phyloP scores from a whole-genome alignment of 2,329 filamentous ascomycete genomes.

The Aspergillus melleus region DNA sequence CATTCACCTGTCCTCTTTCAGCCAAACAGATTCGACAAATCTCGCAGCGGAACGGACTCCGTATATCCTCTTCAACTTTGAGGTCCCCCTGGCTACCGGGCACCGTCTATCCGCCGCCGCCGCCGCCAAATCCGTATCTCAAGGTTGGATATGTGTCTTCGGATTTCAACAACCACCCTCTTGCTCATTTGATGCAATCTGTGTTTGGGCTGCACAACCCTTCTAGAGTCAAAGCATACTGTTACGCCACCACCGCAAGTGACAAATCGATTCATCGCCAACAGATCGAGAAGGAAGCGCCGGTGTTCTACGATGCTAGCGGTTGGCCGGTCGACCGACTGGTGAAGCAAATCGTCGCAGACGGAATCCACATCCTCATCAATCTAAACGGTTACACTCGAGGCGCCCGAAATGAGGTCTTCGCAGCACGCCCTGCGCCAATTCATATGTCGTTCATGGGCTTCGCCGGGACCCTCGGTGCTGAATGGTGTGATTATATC shows the following conservation, averaged over 20 bases:
- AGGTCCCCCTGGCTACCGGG: slow-evolving; percentile 81
- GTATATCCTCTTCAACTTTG: slow-evolving; percentile 88
- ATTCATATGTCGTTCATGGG: slow-evolving; percentile 99
- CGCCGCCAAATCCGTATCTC: slow-evolving; percentile 77
- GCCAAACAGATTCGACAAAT: slow-evolving; percentile 91
- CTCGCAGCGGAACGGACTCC: slow-evolving; percentile 88
- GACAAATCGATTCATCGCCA: slow-evolving; percentile 85
- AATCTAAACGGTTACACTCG: slow-evolving; percentile 98
- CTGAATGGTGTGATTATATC: slow-evolving; percentile 98
- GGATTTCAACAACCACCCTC: slow-evolving; percentile 97
- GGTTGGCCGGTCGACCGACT: slow-evolving; percentile 81
- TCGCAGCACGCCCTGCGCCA: slow-evolving; percentile 88
- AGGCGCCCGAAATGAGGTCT: slow-evolving; percentile 95
- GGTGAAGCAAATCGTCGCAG: slow-evolving; percentile 79
- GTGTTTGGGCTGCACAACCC: slow-evolving; percentile 89
- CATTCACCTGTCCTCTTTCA: slow-evolving; percentile 90
- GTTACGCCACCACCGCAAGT: slow-evolving; percentile 91
- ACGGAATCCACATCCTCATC: slow-evolving; percentile 90
- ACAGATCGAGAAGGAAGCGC: slow-evolving; percentile 90
- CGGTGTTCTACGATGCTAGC: slow-evolving; percentile 86
- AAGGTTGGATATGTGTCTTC: slow-evolving; percentile 96
- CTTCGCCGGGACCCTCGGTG: slow-evolving; percentile 91
- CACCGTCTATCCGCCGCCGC: slow-evolving; percentile 80
- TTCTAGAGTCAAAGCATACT: slow-evolving; percentile 75
- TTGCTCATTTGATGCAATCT: slow-evolving; percentile 97